Evolutionary conservation across 108 stramenopile genomes (phyloP), one percentile per base, ranked within the genome.

Genomic region (Mayamaea pseudoterrestris): DNA sequence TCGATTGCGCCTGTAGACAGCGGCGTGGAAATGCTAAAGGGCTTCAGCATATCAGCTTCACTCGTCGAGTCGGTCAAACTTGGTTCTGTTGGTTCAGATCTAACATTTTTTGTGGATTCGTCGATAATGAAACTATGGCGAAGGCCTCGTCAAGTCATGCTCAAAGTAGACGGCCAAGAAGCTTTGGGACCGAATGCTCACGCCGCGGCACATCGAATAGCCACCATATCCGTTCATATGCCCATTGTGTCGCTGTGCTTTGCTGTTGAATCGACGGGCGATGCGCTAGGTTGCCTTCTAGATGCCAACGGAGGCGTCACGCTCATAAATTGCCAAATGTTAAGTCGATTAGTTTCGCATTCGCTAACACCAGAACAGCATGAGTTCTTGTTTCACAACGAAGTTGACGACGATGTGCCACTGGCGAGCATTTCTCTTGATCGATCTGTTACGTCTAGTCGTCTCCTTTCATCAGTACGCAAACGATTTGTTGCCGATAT

Each of bases 231-330:
- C 2, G 49, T 50, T 7, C 11, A 63, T 7, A 60, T 60, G n/a
- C 73, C 73, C 5, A 61, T 74, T 35, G 63, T 61, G 8, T 27
- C 44, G 11, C 41, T 68, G 47, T 45, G 50, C 32, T 63, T 63
- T 25, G 41, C 31, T 37, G 31, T 28, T 9, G 23, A 13, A 18
- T 24, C 30, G 13, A 51, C 53, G 5, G 34, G 30, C 20, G 20
- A 29, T 16, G 27, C n/a, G 11, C 45, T 89, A 20, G 69, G 77
- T 5, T n/a, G n/a, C n/a, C 58, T 74, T 1, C 41, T 90, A 60
- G 87, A 90, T 62, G 77, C 54, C 50, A 77, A 90, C 51, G 82
- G 87, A 17, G 80, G 75, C 20, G 64, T 77, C 23, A 53, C 71
- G 11, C 41, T 83, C 11, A 29, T 78, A 29, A 74, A 88, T 60